Evolutionary conservation across 1,284 basidiomycete genomes (phyloP).

Genomic region (Coniferiporia weirii): DNA sequence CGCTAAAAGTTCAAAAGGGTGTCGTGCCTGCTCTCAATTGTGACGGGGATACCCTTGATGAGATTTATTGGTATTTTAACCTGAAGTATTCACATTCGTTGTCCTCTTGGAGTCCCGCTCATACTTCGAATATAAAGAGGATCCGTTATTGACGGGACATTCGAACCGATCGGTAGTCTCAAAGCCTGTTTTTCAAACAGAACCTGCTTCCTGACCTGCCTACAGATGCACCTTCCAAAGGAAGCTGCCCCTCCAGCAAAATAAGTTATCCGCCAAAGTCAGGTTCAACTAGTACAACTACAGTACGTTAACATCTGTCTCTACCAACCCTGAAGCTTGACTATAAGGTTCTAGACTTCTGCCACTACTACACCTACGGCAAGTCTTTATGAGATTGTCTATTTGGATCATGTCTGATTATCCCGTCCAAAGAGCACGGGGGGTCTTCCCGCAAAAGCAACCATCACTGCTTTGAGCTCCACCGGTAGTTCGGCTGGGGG

Average conservation of each 20-base stretch:
- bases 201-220: slow-evolving; percentile 1
- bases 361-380: slow-evolving; percentile 14
- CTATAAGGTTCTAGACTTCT: neutral
- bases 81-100: slow-evolving; percentile 29
- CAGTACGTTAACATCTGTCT: slow-evolving; percentile 18
- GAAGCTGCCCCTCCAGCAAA: slow-evolving; percentile 50
- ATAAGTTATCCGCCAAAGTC: slow-evolving; percentile 63
- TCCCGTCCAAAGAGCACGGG: slow-evolving; percentile 5
- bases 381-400: neutral
- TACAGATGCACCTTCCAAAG: slow-evolving; percentile 46
- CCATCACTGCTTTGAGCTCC: slow-evolving; percentile 15
- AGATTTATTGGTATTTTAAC: slow-evolving; percentile 65
- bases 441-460: slow-evolving; percentile 19
- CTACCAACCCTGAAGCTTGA: neutral
- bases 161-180: slow-evolving; percentile 51
- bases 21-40: slow-evolving; percentile 59
- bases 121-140: slow-evolving; percentile 30
- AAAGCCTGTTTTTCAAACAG: neutral
- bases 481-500: slow-evolving; percentile 33
- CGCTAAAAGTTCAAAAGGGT: slow-evolving; percentile 27
- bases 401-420: neutral
- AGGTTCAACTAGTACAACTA: slow-evolving; percentile 26
- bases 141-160: slow-evolving; percentile 59
- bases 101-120: neutral
- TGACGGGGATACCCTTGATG: slow-evolving; percentile 39